phyloP scores from a whole-genome alignment of 495 filamentous ascomycete genomes.

The Penicillium pulvis region DNA sequence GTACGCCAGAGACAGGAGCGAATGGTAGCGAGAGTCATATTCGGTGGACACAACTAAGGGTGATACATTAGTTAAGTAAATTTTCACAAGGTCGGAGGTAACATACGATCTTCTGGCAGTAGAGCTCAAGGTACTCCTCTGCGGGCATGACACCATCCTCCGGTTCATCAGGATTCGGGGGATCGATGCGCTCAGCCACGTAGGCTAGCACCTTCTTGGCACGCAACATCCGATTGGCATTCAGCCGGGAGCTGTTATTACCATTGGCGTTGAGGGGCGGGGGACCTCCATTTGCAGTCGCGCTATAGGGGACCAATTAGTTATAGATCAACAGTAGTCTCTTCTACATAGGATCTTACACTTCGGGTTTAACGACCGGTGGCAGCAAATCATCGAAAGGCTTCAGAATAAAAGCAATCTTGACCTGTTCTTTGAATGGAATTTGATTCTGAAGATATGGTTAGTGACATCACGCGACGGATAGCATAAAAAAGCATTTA shows the following conservation, averaged over 20 bases:
- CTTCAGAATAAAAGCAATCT: constrained; percentile 87
- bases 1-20: constrained; percentile 90
- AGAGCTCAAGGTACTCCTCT: constrained; percentile 91
- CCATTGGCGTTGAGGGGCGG: constrained; percentile 14
- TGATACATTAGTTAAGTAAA: constrained; percentile 8
- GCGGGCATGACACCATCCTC: constrained; percentile 68
- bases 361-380: constrained; percentile 63
- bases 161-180: constrained; percentile 49
- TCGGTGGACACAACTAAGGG: constrained; percentile 58
- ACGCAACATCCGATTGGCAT: constrained; percentile 94
- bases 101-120: constrained; percentile 87
- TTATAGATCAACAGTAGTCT: not conserved
- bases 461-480: not conserved
- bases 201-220: constrained; percentile 95
- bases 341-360: constrained; percentile 30
- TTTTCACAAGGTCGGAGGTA: constrained; percentile 9
- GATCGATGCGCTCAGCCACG: constrained; percentile 87
- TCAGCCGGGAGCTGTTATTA: constrained; percentile 77
- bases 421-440: constrained; percentile 87
- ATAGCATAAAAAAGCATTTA: constrained; percentile 33
- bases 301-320: constrained; percentile 14
- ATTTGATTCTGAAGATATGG: constrained; percentile 63
- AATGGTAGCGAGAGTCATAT: constrained; percentile 90
- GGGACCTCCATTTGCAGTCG: constrained; percentile 25
- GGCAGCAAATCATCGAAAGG: constrained; percentile 80